Conservation (phyloP, 2,329 filamentous ascomycete genomes). For the Tolypocladium endophyticum region DNA sequence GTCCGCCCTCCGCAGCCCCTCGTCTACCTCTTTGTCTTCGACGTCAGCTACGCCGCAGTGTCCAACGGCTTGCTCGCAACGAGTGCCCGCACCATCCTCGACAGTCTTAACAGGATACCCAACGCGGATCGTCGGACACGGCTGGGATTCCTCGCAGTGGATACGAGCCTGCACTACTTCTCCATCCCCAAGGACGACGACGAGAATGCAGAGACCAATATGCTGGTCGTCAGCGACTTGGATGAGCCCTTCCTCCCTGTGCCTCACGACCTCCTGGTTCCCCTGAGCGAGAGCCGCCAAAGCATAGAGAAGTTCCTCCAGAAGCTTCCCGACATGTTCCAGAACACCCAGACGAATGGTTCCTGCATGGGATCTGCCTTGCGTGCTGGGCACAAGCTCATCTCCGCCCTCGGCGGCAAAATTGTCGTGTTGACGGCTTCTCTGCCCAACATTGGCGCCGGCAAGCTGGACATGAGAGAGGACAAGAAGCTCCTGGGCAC, state of each 20-base stretch:
- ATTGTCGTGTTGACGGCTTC: constrained; percentile 85
- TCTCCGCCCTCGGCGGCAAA: constrained; percentile 89
- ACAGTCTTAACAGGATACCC: constrained; percentile 94
- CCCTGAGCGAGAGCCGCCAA: constrained; percentile 75
- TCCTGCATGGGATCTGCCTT: constrained; percentile 95
- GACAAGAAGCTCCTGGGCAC: constrained; percentile 95
- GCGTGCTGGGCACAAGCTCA: constrained; percentile 88
- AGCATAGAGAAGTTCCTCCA: constrained; percentile 87
- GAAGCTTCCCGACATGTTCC: constrained; percentile 93
- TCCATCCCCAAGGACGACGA: constrained; percentile 82
- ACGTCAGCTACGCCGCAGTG: constrained; percentile 84
- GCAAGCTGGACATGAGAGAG: constrained; percentile 85
- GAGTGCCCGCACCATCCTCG: constrained; percentile 82
- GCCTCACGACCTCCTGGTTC: constrained; percentile 82
- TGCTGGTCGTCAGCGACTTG: constrained; percentile 89
- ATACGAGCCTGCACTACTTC: constrained; percentile 93
- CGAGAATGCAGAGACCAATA: constrained; percentile 73
- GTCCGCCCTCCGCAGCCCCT: constrained; percentile 91
- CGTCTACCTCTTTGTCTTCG: constrained; percentile 91
- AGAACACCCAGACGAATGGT: constrained; percentile 77
- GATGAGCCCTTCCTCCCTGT: constrained; percentile 96
- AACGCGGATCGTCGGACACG: constrained; percentile 90
- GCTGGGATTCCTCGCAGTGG: constrained; percentile 89
- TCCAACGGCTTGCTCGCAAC: constrained; percentile 87
- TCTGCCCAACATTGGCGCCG: constrained; percentile 79